Conservation (phyloP, 2,329 filamentous ascomycete species). For the Sporothrix pallida region DNA sequence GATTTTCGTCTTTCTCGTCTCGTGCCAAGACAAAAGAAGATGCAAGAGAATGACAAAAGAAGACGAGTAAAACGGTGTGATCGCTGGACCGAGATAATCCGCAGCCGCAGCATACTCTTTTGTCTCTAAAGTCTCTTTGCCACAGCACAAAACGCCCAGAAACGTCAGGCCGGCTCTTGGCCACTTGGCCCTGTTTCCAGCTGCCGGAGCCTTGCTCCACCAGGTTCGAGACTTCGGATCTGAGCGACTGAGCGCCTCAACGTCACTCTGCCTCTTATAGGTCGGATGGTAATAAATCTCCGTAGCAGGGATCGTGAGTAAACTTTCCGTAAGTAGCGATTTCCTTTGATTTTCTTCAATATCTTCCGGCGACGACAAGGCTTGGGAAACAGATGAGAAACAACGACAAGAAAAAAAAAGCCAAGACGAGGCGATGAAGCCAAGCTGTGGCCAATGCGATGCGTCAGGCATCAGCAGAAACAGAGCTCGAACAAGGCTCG, state of each 20-base stretch:
- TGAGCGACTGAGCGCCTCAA: background rate
- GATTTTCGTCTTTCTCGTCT: background rate
- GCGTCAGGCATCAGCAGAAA: background rate
- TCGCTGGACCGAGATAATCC: background rate
- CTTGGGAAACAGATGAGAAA: slow-evolving; percentile 5
- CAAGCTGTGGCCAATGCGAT: slow-evolving; percentile 3
- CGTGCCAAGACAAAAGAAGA: slow-evolving; percentile 1
- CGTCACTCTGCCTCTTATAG: too few relatives aligned
- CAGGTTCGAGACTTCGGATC: slow-evolving; percentile 21
- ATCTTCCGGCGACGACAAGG: slow-evolving; percentile 1
- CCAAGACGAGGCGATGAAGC: background rate
- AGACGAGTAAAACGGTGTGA: background rate
- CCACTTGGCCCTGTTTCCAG: slow-evolving; percentile 20
- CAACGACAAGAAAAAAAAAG: background rate
- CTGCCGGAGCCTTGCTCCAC: slow-evolving; percentile 28
- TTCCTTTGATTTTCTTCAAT: background rate
- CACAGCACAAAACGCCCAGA: slow-evolving; percentile 21
- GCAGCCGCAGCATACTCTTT: too few relatives aligned
- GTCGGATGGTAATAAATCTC: background rate
- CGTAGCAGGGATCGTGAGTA: background rate
- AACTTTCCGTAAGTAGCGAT: background rate
- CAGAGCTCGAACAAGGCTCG: too few relatives aligned
- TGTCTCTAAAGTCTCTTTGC: background rate
- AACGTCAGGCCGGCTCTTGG: slow-evolving; percentile 16
- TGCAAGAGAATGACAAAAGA: background rate